These are phyloP conservation scores for Cladobotryum mycophilum DNA, from an alignment of 2,329 filamentous ascomycete species.

Conservation along the genomic window DNA sequence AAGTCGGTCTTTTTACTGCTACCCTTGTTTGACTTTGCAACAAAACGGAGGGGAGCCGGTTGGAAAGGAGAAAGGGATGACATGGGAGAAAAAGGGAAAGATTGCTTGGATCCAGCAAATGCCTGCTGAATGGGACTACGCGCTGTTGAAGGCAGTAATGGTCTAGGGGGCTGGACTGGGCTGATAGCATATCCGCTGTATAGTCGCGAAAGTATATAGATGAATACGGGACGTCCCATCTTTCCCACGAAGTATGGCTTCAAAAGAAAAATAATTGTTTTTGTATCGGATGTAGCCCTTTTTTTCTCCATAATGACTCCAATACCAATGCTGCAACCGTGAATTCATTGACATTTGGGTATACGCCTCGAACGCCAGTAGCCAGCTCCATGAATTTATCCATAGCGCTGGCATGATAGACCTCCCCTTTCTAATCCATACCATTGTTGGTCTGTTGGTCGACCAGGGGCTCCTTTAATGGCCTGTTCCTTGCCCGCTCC, in stretches of 20 bases:
- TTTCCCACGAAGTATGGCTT: neutral
- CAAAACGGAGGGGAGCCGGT: too few species aligned
- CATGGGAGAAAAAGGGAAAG: neutral
- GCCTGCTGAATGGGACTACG: neutral
- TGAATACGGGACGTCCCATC: neutral
- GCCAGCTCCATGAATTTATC: neutral
- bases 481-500: neutral
- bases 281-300: too few species aligned
- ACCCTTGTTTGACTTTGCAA: neutral
- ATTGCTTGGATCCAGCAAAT: neutral
- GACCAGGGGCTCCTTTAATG: neutral
- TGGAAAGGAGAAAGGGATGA: neutral
- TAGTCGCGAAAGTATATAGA: neutral
- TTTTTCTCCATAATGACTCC: too few species aligned
- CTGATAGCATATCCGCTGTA: neutral
- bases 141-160: neutral
- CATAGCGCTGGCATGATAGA: neutral
- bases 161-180: neutral
- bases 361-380: too few species aligned
- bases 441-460: neutral
- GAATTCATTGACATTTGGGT: neutral
- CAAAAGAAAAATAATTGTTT: too few species aligned
- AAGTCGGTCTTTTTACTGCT: conserved; percentile 9
- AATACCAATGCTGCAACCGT: too few species aligned
- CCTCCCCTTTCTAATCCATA: too few species aligned